Evolutionary conservation across 1,284 basidiomycete species (phyloP), one percentile per base, ranked within the genome.

Genomic region (Ganoderma resinaceum): DNA sequence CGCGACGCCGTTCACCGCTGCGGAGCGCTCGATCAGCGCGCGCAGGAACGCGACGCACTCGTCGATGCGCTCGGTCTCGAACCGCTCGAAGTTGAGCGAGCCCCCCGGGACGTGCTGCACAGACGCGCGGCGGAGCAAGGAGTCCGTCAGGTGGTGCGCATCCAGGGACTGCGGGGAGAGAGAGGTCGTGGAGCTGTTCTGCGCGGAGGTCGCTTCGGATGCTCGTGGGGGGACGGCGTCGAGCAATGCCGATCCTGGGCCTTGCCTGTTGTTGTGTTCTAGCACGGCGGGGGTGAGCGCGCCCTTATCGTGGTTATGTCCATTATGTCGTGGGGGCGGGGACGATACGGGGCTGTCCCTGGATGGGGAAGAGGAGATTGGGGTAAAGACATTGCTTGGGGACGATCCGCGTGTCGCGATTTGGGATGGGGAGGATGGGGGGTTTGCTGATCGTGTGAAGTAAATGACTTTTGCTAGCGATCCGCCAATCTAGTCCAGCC

Each of bases 401-500:
- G 82, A 84, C 43, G 86, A 87, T 18, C 88, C 89, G 59, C 79
- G 80, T 23, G 89, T 90, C 2, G 89, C 89, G 70, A 78, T 83
- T 63, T 89, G 79, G 23, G 89, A 90, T 23, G 91, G 90, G 8
- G 91, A 91, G 52, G 87, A 84, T 33, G 91, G 90, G 3, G 91
- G 92, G 65, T 94, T 91, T 9, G 92, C 89, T 20, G 95, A 96
- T 53, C 96, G 92, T 64, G 96, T 98, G 80, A 99, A 99, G 83
- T 99, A 99, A 75, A 99, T 95, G 66, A 99, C 95, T 81, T 99
- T 99, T 70, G 97, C 97, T 16, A 99, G 85, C 5, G 97, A 99
- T 42, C 97, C 97, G 46, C 98, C 97, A 76, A 99, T 93, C 96
- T 98, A 9, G 12, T 23, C 37, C 14, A 26, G 23, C 11, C 23